These are phyloP conservation scores for Gryganskiella cystojenkinii DNA, from an alignment of 192 early-diverging fungal genomes.

Conservation along the genomic window DNA sequence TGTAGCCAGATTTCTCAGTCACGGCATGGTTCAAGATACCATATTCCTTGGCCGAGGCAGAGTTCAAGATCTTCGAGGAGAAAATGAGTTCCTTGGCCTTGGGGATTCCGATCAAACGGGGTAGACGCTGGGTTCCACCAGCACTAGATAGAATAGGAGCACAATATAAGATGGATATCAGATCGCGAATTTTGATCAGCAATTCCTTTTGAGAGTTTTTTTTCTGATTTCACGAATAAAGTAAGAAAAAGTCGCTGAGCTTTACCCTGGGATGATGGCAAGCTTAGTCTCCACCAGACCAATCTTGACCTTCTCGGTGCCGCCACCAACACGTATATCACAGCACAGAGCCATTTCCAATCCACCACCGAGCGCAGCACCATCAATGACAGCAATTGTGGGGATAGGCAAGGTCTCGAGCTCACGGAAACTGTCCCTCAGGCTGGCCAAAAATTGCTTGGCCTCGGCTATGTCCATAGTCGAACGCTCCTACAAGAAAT, in stretches of 20 bases:
- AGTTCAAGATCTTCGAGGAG: conserved; percentile 78
- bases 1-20: conserved; percentile 67
- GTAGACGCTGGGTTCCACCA: conserved; percentile 93
- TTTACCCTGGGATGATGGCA: conserved; percentile 97
- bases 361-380: conserved; percentile 93
- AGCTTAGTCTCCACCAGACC: conserved; percentile 93
- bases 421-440: conserved; percentile 82
- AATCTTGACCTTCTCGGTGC: conserved; percentile 70
- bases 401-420: conserved; percentile 91
- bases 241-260: too few species aligned
- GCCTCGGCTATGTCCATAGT: conserved; percentile 84
- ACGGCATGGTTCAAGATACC: conserved; percentile 87
- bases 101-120: conserved; percentile 85
- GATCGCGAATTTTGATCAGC: too few species aligned
- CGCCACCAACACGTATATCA: conserved; percentile 89
- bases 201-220: too few species aligned
- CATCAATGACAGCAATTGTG: conserved; percentile 95
- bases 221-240: too few species aligned
- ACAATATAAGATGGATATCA: too few species aligned
- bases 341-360: conserved; percentile 91
- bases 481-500: conserved; percentile 76
- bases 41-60: conserved; percentile 68
- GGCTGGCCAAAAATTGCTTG: conserved; percentile 79
- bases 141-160: too few species aligned
- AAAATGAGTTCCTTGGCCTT: conserved; percentile 96